phyloP scores from a whole-genome alignment of 139 green algal genomes.

The Nannochloris sp. region DNA sequence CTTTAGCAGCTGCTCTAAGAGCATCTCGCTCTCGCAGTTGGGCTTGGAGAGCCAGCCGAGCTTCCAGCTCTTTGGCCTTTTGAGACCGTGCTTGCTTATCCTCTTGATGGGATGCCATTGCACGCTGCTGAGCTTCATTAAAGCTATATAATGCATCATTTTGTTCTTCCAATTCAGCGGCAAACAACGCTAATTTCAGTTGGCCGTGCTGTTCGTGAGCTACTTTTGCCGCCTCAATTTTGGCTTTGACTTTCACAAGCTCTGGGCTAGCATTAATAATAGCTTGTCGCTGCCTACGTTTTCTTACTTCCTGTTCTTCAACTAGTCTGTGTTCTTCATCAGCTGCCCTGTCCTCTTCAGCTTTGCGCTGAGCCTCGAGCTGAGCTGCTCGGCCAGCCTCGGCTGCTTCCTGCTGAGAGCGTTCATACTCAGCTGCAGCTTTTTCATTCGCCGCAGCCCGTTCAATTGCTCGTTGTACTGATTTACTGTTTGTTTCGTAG shows the following conservation, averaged over 20 bases:
- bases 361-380: not conserved
- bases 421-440: not conserved
- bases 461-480: not conserved
- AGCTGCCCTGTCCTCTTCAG: not conserved
- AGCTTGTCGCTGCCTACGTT: not conserved
- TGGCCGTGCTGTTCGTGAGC: not conserved
- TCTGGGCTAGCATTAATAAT: not conserved
- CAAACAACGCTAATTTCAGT: not conserved
- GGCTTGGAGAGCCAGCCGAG: not conserved
- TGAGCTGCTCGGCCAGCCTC: not conserved
- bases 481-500: not conserved
- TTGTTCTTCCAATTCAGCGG: not conserved
- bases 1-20: not conserved
- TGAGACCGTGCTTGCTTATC: not conserved
- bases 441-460: not conserved
- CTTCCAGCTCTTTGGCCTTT: not conserved
- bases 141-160: not conserved
- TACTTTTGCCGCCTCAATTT: not conserved
- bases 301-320: not conserved
- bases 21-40: not conserved
- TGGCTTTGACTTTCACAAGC: not conserved
- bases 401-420: not conserved
- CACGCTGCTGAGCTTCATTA: not conserved
- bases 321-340: not conserved
- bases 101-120: not conserved